Base-by-base conservation (phyloP, 306 rosid species). In the Rosa persica region DNA sequence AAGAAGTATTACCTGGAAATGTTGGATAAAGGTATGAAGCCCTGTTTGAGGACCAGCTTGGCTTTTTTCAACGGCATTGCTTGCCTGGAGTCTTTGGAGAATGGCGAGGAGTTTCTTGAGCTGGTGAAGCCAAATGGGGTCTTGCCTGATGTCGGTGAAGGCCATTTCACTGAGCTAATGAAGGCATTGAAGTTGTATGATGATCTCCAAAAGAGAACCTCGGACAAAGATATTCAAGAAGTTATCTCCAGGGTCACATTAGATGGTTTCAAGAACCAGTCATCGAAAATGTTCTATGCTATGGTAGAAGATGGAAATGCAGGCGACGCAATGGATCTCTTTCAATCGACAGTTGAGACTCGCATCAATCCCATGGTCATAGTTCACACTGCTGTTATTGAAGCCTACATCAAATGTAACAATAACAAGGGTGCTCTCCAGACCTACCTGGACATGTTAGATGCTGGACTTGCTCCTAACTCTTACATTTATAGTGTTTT, bases 401-500 rank as follows among this genome's bases (percentile, higher is more conserved):
- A 91, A 77, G 93, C 93, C 62, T 93, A 91, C 38, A 83, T 82
- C 60, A 76, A 81, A 25, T 90, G 93, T 0, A 82, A 83, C 8
- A 81, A 79, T 81, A 80, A 85, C 39, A 88, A 91, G 72, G 93
- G 87, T 79, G 89, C 87, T 76, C 90, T 84, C 20, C 88, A 87
- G 78, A 90, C 82, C 61, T 89, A 81, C 72, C 65, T 85, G 80
- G 83, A 91, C 19, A 93, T 91, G 98, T 88, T 91, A 20, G 89
- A 89, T 30, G 84, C 84, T 73, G 97, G 93, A 70, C 89, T 91
- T 0, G 40, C 80, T 9, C 93, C 96, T 0, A 89, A 87, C 76
- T 91, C 92, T 49, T 93, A 91, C 48, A 88, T 91, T 17, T 89
- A 89, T 36, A 46, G 81, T 4, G 89, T 88, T 70, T 90, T 93